Evolutionary conservation across 306 rosid species (phyloP).

Genomic region (Prunus salicina): DNA sequence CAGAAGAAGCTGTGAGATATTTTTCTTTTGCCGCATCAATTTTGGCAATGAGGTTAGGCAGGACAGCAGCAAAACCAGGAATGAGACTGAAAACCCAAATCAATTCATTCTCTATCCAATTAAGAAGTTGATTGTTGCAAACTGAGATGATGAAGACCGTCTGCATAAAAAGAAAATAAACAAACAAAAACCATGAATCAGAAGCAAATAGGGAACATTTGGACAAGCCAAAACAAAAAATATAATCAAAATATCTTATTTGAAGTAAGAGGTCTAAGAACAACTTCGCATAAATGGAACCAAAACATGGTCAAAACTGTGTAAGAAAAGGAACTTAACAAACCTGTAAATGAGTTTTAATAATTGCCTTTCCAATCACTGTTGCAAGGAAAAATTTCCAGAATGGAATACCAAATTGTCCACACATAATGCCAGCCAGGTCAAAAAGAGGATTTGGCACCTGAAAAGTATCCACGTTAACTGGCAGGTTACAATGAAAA

Average conservation of each 20-base stretch:
- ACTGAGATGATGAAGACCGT: conserved; percentile 80
- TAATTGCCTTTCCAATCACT: conserved; percentile 85
- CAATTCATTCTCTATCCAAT: conserved; percentile 90
- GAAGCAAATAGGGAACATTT: background rate
- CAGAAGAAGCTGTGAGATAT: conserved; percentile 62
- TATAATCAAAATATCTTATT: background rate
- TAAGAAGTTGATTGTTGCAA: conserved; percentile 97
- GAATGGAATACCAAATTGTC: conserved; percentile 91
- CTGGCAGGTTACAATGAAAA: conserved; percentile 10
- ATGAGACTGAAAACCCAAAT: conserved; percentile 81
- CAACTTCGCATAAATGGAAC: background rate
- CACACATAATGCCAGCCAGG: conserved; percentile 99
- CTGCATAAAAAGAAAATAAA: conserved; percentile 35
- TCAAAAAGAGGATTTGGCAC: conserved; percentile 98
- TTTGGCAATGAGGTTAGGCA: conserved; percentile 54
- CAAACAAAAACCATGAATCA: conserved; percentile 4
- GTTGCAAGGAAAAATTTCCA: conserved; percentile 90
- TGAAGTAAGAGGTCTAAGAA: background rate
- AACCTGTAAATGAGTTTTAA: conserved; percentile 98
- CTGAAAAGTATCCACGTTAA: conserved; percentile 46
- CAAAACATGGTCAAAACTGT: background rate
- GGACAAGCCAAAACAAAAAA: background rate
- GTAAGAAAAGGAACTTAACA: conserved; percentile 19
- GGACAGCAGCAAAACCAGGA: conserved; percentile 68
- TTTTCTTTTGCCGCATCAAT: conserved; percentile 70